Base-by-base conservation (phyloP, 2,329 filamentous ascomycete genomes). In the Monosporascus sp. region DNA sequence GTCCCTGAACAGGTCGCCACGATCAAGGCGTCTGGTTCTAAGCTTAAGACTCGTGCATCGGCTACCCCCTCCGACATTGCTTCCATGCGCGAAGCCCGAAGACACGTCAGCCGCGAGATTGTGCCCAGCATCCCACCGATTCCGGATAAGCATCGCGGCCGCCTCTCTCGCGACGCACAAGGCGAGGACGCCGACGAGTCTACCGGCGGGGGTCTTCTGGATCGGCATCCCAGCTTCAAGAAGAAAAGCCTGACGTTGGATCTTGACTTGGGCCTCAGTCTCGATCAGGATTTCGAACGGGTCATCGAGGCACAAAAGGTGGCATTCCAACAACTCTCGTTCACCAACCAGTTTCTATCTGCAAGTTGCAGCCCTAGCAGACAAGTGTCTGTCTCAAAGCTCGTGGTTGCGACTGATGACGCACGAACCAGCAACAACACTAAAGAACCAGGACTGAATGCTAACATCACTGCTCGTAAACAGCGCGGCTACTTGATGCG, bases 401-500 rank as follows among this genome's bases (percentile, higher is more conserved):
- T 53, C 7, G 51, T 58, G 26, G 46, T 48, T 47, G 43, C 41
- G 34, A 40, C 54, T 49, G 55, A 58, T 58, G 57, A 65, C 59
- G 57, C 59, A 55, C 56, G 57, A 51, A 58, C 56, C 51, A 47
- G 57, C 52, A 52, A 59, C 49, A 51, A 38, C 34, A 57, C 49
- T 31, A 11, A 55, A 31, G 64, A 62, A 59, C 48, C 63, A 61
- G 63, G 62, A 59, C 56, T 66, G 54, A 72, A 79, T 84, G 80
- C 87, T 90, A 85, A 91, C 80, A 67, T 76, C 65, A 79, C 71
- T 66, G 65, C 74, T 63, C 77, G 72, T 62, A 80, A 79, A 84
- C 88, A 97, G 92, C 92, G 95, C 77, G 94, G 94, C 53, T 99
- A 99, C 68, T 80, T 97, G 46, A 99, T 97, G 93, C 86, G 94